Percentiles rank a stretch among this genome's conserved stretches.
Evolutionary conservation across 306 rosid species (phyloP).

Genomic region (Corylus americana): DNA sequence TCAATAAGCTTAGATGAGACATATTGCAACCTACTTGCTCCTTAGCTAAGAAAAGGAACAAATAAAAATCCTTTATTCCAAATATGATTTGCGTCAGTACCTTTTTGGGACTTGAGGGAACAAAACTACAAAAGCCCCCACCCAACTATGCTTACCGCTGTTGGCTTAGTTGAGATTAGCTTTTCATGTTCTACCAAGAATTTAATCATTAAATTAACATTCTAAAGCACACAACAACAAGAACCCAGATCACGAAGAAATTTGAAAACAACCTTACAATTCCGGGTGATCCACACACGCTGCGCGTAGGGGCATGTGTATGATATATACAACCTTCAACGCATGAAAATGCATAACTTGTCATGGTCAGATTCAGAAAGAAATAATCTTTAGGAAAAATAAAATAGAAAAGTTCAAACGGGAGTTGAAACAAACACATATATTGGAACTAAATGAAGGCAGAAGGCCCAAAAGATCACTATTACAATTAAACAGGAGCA

Average conservation of each 20-base stretch:
- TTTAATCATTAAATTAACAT: no score
- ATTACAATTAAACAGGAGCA: neutral
- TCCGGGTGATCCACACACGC: constrained; percentile 83
- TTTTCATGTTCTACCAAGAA: neutral
- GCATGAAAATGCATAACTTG: constrained; percentile 5
- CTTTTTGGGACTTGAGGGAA: neutral
- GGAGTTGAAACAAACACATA: constrained; percentile 14
- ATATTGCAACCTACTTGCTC: no score
- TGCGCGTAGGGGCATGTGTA: constrained; percentile 86
- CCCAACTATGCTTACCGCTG: neutral
- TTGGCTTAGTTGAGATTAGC: neutral
- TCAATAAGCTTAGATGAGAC: neutral
- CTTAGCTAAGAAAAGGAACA: neutral
- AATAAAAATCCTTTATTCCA: neutral
- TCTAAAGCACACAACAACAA: neutral
- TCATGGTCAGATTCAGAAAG: constrained; percentile 20
- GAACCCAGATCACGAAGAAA: neutral
- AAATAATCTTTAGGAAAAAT: constrained; percentile 3
- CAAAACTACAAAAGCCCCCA: neutral
- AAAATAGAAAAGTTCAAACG: neutral
- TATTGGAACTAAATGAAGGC: neutral
- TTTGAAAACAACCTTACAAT: constrained; percentile 59
- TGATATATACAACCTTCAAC: constrained; percentile 77
- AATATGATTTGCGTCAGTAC: neutral
- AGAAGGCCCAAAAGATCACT: neutral